Evolutionary conservation across 352 stramenopile species (phyloP), one percentile per base, ranked within the genome.

Genomic region (Pythium rishiriense): DNA sequence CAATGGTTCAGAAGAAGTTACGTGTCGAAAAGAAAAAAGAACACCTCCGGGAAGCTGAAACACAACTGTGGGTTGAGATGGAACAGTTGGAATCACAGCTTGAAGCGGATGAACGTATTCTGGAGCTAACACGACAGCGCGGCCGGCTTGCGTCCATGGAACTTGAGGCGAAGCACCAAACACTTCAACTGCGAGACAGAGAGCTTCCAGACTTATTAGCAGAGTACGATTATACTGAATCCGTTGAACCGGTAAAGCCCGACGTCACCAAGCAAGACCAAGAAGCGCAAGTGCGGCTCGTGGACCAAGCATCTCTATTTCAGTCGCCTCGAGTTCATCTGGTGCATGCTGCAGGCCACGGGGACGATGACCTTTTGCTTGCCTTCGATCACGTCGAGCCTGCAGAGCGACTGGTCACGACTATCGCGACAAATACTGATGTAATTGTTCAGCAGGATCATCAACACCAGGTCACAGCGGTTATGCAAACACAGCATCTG

Each of bases 1-100:
- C 69, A 15, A 29, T 24, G 0, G 70, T 88, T 4, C 79, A 90
- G 37, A 73, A 75, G 37, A 69, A 86, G 58, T 58, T 92, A 42
- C 66, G 69, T 14, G 57, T 86, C 29, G 83, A 92, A 31, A 70
- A 73, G 42, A 73, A 69, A 11, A 89, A 79, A 64, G 70, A 81
- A 29, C 39, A 70, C 21, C 37, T 90, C 15, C 61, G 66, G 28
- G 60, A 51, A 22, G 70, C 85, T 41, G 83, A 92, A 29, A 77
- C 70, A 24, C 0, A 58, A 37, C 50, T 90, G 8, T 86, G 65
- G 69, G 54, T 64, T 8, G 74, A 88, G 46, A 76, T 87, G 70
- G 78, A 87, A 47, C 42, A 59, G 8, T 48, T 88, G 0, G 74
- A 89, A 22, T 62, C 54, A 10, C 52, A 79, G 25, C 46, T 92